Evolutionary conservation across 768 basidiomycete species (phyloP).

Genomic region (Fomitopsis pulvina): DNA sequence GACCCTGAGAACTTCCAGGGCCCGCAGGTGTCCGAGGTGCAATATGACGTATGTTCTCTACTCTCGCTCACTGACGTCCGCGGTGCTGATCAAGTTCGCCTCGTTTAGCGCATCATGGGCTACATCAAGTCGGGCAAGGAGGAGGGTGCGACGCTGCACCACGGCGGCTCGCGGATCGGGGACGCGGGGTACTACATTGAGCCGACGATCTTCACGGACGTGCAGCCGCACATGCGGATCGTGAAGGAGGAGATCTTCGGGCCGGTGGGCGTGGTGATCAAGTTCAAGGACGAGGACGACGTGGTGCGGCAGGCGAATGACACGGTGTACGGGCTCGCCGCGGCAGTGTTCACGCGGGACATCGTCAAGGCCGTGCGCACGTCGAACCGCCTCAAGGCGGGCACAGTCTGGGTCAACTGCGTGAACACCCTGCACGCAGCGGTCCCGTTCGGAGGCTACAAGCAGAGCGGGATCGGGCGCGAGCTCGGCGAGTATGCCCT

Average conservation of each 20-base stretch:
- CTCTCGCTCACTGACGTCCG: conserved; percentile 21
- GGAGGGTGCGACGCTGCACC: conserved; percentile 51
- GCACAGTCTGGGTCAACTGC: conserved; percentile 67
- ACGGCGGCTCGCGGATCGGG: conserved; percentile 49
- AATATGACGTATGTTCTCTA: conserved; percentile 50
- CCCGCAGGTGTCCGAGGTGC: conserved; percentile 70
- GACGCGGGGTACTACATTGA: conserved; percentile 55
- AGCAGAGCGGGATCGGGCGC: conserved; percentile 66
- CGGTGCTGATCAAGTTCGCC: neutral
- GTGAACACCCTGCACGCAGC: conserved; percentile 36
- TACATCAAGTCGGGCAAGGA: conserved; percentile 57
- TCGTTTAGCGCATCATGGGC: conserved; percentile 44
- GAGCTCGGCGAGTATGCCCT: conserved; percentile 60
- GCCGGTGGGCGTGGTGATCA: conserved; percentile 63
- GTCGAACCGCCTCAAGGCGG: conserved; percentile 72
- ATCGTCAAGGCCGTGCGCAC: conserved; percentile 66
- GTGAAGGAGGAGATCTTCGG: conserved; percentile 58
- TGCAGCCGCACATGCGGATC: conserved; percentile 49
- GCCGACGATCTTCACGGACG: conserved; percentile 59
- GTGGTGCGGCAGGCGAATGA: conserved; percentile 77
- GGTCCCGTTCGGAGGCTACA: conserved; percentile 68
- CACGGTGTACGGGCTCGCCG: conserved; percentile 80
- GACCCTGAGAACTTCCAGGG: conserved; percentile 54
- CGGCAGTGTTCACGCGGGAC: conserved; percentile 79
- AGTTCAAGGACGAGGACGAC: conserved; percentile 58